Evolutionary conservation across 2,329 filamentous ascomycete genomes (phyloP).

Genomic region (Metarhizium rileyi): DNA sequence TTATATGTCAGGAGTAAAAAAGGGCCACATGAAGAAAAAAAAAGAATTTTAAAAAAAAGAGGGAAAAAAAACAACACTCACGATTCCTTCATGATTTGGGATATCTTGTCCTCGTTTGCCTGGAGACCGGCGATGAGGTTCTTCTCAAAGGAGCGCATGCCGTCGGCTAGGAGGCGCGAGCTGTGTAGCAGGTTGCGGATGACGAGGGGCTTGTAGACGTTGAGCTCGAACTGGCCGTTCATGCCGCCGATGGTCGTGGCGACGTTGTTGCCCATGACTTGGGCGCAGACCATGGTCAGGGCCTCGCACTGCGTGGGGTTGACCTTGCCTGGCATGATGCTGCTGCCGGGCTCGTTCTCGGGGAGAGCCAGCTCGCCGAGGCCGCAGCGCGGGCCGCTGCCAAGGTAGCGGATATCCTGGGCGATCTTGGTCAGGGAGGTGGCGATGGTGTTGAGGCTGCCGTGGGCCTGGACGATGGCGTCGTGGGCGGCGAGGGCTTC

Average conservation of each 20-base stretch:
- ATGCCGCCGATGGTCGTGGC: constrained; percentile 89
- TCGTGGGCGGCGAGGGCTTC: constrained; percentile 95
- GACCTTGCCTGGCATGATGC: constrained; percentile 99
- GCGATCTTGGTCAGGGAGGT: constrained; percentile 94
- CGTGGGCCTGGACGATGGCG: constrained; percentile 87
- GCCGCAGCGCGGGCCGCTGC: constrained; percentile 89
- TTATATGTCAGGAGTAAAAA: no score
- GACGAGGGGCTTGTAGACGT: constrained; percentile 96
- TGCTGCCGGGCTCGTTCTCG: constrained; percentile 95
- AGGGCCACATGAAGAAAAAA: no score
- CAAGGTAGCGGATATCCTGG: constrained; percentile 94
- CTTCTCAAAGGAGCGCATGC: constrained; percentile 91
- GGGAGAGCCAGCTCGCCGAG: constrained; percentile 87
- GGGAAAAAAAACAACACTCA: constrained; percentile 35
- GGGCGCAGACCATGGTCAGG: constrained; percentile 92
- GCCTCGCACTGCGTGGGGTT: constrained; percentile 98
- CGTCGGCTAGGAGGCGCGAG: constrained; percentile 75
- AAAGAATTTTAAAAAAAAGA: constrained; percentile 6
- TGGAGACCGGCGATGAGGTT: constrained; percentile 81
- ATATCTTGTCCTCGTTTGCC: constrained; percentile 90
- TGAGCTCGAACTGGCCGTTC: constrained; percentile 97
- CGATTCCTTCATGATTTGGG: constrained; percentile 87
- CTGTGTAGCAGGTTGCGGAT: constrained; percentile 95
- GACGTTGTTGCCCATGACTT: constrained; percentile 96
- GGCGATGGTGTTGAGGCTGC: constrained; percentile 87